These are phyloP conservation scores for maize (Zea mays) DNA, from an alignment of 176 grass and related monocot species.

Conservation along the genomic window Zm-B73-REFERENCE-NAM-5.0 NC_050096.1:106765001-106765500, in stretches of 20 bases:
- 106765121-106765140: constrained; percentile 71
- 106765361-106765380: constrained; percentile 85
- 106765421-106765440: constrained; percentile 82
- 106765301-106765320: constrained; percentile 80
- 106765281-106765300: not conserved
- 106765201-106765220: constrained; percentile 88
- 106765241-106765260: not conserved
- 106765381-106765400: constrained; percentile 82
- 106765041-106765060: constrained; percentile 3
- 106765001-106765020: not conserved
- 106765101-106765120: not conserved
- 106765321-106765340: constrained; percentile 76
- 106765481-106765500: constrained; percentile 89
- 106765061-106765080: constrained; percentile 10
- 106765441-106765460: constrained; percentile 92
- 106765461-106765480: constrained; percentile 70
- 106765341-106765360: constrained; percentile 95
- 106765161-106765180: constrained; percentile 95
- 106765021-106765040: not conserved
- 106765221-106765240: constrained; percentile 12
- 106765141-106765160: constrained; percentile 87
- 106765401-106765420: constrained; percentile 83
- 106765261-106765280: not conserved
- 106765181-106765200: constrained; percentile 85
- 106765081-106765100: not conserved